Conservation (phyloP, 495 filamentous ascomycete species). For the Neurospora cerealis region DNA sequence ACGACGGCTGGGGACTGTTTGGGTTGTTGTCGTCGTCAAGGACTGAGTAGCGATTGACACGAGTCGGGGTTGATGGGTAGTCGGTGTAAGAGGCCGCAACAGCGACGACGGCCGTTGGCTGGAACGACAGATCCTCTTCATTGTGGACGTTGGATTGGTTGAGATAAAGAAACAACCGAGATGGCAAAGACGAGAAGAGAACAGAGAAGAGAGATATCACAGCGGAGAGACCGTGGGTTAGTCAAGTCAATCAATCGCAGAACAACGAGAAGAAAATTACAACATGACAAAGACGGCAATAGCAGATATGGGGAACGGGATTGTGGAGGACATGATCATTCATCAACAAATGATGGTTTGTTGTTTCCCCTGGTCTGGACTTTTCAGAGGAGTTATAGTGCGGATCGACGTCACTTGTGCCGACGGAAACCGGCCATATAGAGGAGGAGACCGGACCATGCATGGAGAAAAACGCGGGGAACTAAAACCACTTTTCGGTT, state of each 20-base stretch:
- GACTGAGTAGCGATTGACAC: not conserved
- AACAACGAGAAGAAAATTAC: not conserved
- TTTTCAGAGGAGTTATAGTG: not conserved
- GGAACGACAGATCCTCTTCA: conserved; percentile 14
- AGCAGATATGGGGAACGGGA: not conserved
- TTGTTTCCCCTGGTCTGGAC: not conserved
- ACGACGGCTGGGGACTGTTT: conserved; percentile 3
- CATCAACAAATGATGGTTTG: not conserved
- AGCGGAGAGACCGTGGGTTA: not conserved
- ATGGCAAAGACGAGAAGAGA: not conserved
- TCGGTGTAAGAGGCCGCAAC: not conserved
- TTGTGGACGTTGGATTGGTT: not conserved
- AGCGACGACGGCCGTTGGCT: not conserved
- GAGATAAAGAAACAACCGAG: not conserved
- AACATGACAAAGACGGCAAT: not conserved
- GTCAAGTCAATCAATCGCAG: not conserved
- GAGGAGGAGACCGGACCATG: not conserved
- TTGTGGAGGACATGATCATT: not conserved
- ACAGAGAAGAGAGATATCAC: not conserved
- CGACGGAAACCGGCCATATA: conserved; percentile 20
- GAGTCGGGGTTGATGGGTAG: not conserved
- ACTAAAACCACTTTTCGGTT: not conserved
- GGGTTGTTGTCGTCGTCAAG: not conserved
- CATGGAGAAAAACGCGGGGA: not conserved
- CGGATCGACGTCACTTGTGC: conserved; percentile 26